Conservation (phyloP, 345 rosid genomes). For the Dovyalis caffra region DNA sequence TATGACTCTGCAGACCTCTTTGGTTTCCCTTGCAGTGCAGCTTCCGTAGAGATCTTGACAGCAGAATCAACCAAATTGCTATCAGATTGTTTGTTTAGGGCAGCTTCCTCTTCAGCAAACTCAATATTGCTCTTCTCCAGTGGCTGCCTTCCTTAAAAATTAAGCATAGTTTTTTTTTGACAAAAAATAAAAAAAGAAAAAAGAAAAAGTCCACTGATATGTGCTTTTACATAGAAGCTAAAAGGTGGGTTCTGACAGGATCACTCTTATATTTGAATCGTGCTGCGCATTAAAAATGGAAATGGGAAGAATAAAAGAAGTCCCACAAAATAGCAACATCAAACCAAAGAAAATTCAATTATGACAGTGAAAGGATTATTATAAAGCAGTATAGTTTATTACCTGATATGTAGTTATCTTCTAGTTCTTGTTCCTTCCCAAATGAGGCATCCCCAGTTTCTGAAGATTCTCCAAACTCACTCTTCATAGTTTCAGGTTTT, state of each 20-base stretch:
- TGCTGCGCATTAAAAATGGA: not conserved
- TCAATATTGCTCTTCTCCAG: constrained; percentile 26
- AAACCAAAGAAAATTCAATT: not conserved
- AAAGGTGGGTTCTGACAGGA: not conserved
- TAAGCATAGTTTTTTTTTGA: constrained; percentile 24
- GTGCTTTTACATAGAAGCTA: not conserved
- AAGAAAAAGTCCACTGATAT: too few species aligned
- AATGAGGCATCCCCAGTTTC: constrained; percentile 11
- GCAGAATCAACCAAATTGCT: constrained; percentile 26
- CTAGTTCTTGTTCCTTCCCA: constrained; percentile 17
- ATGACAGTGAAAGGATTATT: not conserved
- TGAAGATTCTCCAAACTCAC: constrained; percentile 13
- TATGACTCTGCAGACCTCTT: constrained; percentile 47
- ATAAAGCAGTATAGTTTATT: constrained; percentile 18
- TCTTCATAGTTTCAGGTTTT: constrained; percentile 41
- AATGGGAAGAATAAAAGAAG: not conserved
- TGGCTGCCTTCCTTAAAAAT: constrained; percentile 61
- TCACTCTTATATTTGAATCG: not conserved
- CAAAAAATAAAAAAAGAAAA: too few species aligned
- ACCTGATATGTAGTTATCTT: constrained; percentile 28
- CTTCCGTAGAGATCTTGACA: constrained; percentile 24
- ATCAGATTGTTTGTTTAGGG: constrained; percentile 28
- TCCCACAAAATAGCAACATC: not conserved
- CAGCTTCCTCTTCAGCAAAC: constrained; percentile 28
- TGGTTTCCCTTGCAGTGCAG: constrained; percentile 65